Evolutionary conservation across 352 stramenopile species (phyloP), one percentile per base, ranked within the genome.

Genomic region (Phytophthora aleatoria): DNA sequence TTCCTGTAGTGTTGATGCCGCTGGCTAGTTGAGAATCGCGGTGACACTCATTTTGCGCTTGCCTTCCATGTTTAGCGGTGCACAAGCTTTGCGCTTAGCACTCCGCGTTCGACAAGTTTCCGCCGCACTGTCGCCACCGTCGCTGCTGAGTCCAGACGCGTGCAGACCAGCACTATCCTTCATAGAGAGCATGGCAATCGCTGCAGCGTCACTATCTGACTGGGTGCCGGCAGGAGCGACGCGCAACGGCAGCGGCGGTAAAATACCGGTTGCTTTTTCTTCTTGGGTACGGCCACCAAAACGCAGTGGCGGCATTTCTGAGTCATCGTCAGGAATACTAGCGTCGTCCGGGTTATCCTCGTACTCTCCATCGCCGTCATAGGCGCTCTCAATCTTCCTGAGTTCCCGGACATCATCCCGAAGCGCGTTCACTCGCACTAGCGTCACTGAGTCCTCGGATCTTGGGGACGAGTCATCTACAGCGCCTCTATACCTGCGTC

Each of bases 21-120:
- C 4, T 60, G 33, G 38, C 67, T 83, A 95, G 73, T 95, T 95
- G 56, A 95, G 79, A 76, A 95, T 94, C 44, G 85, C 89, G 15
- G 87, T 87, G 43, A 95, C 86, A 53, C 85, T 93, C 87, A 95
- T 95, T 70, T 95, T 95, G 68, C 87, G 82, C 78, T 92, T 94
- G 39, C 84, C 62, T 57, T 76, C 71, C 67, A 83, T 69, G 41
- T 76, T 43, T 48, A 92, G 63, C 30, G 81, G 81, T n/a, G 73
- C 79, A 42, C 73, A 89, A 13, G 83, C 85, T 62, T 94, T 92
- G 52, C 85, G 84, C 73, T 90, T 91, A 36, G 72, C 69, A 35
- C 54, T 77, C 5, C 68, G 76, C 9, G 63, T 57, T 27, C 73
- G 64, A 30, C 61, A 60, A 3, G 64, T 62, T 43, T 82, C 68